Evolutionary conservation across 257 asterid species (phyloP).

Genomic region (Anisodus acutangulus): DNA sequence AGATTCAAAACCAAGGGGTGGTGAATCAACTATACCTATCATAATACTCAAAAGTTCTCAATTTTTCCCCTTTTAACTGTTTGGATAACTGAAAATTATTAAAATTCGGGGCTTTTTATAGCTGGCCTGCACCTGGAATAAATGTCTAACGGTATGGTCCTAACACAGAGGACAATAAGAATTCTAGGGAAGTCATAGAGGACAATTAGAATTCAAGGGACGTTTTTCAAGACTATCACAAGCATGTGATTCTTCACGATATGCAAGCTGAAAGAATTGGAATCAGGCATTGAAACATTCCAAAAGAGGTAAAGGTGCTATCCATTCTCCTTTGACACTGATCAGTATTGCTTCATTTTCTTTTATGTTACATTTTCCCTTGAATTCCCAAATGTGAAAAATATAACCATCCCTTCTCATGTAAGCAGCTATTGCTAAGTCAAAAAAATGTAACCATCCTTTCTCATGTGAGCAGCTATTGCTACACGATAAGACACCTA

Average conservation of each 20-base stretch:
- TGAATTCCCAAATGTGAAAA: neutral
- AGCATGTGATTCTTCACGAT: neutral
- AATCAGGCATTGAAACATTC: neutral
- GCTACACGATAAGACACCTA: neutral
- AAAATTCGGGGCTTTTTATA: neutral
- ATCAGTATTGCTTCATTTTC: constrained; percentile 14
- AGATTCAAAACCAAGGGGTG: neutral
- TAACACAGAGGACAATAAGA: neutral
- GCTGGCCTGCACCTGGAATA: neutral
- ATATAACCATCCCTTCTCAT: neutral
- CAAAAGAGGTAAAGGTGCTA: neutral
- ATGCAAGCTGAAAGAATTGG: neutral
- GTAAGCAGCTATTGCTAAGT: too few relatives aligned
- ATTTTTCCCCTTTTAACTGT: neutral
- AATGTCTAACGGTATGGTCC: neutral
- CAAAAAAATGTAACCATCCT: too few relatives aligned
- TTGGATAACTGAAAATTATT: neutral
- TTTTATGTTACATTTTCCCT: neutral
- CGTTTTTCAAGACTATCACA: neutral
- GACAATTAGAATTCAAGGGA: neutral
- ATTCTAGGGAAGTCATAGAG: too few relatives aligned
- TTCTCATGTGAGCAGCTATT: neutral
- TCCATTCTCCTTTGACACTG: neutral
- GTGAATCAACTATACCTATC: neutral
- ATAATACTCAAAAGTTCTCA: neutral